Percentiles rank a stretch among this genome's conserved stretches.
Conservation (phyloP, 192 early-diverging fungal genomes). For the Coemansia sp. region DNA sequence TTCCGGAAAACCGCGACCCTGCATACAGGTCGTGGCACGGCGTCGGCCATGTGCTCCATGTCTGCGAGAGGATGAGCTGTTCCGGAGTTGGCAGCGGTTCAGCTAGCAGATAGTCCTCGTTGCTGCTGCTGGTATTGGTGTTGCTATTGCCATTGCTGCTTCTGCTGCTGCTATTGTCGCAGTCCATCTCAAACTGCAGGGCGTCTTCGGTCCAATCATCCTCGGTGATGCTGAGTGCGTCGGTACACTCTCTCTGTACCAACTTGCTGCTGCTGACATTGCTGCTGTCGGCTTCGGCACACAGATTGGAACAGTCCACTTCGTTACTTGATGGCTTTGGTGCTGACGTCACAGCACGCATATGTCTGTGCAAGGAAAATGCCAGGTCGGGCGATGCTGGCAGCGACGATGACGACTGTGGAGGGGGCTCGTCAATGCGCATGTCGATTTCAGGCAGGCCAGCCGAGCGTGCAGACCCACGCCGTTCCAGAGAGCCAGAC, state of each 20-base stretch:
- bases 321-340: background rate
- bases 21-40: conserved; percentile 53
- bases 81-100: conserved; percentile 46
- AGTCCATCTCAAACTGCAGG: conserved; percentile 7
- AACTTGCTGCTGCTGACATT: background rate
- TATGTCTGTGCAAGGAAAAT: conserved; percentile 7
- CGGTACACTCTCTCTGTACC: background rate
- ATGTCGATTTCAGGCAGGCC: conserved; percentile 1
- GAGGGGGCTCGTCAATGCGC: conserved; percentile 5
- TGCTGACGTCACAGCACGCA: conserved; percentile 5
- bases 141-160: conserved; percentile 15
- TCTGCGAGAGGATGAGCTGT: conserved; percentile 50
- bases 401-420: conserved; percentile 10
- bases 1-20: conserved; percentile 45
- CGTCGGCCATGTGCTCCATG: conserved; percentile 54
- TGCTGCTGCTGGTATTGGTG: background rate
- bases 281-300: background rate
- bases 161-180: background rate
- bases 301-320: background rate
- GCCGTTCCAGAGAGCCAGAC: conserved; percentile 14
- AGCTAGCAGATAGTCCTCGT: conserved; percentile 22
- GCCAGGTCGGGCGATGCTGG: conserved; percentile 25
- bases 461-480: conserved; percentile 15
- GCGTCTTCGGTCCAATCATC: conserved; percentile 2
- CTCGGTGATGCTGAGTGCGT: background rate